Base-by-base conservation (phyloP, 2,329 filamentous ascomycete species). In the Pezicula carpinea region DNA sequence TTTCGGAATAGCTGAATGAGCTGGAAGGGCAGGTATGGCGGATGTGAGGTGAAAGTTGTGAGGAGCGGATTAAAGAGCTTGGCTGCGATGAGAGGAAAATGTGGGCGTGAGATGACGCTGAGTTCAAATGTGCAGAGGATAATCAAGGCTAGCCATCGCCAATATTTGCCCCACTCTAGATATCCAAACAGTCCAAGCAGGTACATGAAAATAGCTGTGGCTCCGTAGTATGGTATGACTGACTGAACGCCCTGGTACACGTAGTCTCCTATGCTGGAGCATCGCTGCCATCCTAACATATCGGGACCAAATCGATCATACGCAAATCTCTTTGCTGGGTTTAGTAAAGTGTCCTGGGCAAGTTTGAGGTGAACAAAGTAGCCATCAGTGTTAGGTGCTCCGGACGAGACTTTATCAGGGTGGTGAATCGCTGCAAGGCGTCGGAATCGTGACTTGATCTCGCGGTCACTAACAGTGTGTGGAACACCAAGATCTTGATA, bases 261-360 rank as follows among this genome's bases (percentile, higher is more conserved):
- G 63, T 80, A 95, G 63, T 96, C 91, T 50, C 77, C 77, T 47
- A 87, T 70, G 0, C 85, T 88, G 44, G 75, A 69, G 67, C 82
- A 85, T 53, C 79, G 73, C 53, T 77, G 71, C 84, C 85, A 92
- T 7, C 65, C 64, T 11, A 85, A 66, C 17, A 91, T 75, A 22
- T 81, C 80, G 1, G 88, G 84, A 0, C 91, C 91, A 64, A 96
- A 90, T 40, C 89, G 82, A 63, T 96, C 89, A 68, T 96, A 96
- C 6, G 89, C 90, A 64, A 93, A 95, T 47, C 89, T 78, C 60
- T 79, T 83, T 1, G 81, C 82, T 2, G 87, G 80, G 61, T 93
- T 82, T n/a, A 81, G 70, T 14, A 96, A 79, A 0, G 85, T 88
- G 59, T 97, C 93, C 60, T 89, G 81, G 5, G 89, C 90, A 39